phyloP scores from a whole-genome alignment of 164 flowering plant species.

The Protea cynaroides region DNA sequence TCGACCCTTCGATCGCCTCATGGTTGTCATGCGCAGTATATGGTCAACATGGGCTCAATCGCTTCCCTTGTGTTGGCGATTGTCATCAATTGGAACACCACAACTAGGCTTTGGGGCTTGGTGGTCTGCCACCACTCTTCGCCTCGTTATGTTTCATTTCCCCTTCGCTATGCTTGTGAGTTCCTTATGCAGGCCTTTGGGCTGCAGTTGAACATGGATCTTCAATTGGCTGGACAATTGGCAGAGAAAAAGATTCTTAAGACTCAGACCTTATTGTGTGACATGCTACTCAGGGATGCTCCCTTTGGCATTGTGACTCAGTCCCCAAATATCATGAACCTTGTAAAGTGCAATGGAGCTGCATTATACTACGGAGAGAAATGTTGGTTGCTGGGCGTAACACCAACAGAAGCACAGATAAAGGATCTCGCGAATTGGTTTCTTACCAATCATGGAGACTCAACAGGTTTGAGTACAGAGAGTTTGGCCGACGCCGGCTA shows the following conservation, averaged over 20 bases:
- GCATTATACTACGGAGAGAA: constrained; percentile 46
- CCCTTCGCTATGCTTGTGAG: constrained; percentile 74
- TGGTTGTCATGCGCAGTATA: constrained; percentile 57
- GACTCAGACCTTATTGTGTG: constrained; percentile 59
- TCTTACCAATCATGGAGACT: constrained; percentile 42
- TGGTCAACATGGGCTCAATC: constrained; percentile 67
- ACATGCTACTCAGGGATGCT: constrained; percentile 67
- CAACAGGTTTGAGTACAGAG: constrained; percentile 68
- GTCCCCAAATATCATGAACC: constrained; percentile 69
- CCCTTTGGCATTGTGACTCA: constrained; percentile 60
- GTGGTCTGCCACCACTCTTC: constrained; percentile 70
- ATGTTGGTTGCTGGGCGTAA: constrained; percentile 50
- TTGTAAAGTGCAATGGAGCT: constrained; percentile 78
- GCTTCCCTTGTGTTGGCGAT: constrained; percentile 64
- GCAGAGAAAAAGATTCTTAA: constrained; percentile 48
- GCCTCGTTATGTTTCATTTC: constrained; percentile 57
- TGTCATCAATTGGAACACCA: constrained; percentile 33
- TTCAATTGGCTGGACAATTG: constrained; percentile 46
- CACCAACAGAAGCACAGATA: constrained; percentile 65
- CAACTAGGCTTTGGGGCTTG: constrained; percentile 69
- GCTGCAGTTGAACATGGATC: constrained; percentile 59
- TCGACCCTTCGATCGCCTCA: constrained; percentile 67
- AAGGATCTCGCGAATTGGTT: constrained; percentile 63
- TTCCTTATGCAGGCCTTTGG: constrained; percentile 69
- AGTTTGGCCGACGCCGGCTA: constrained; percentile 58